Base-by-base conservation (phyloP, 2,329 filamentous ascomycete genomes). In the Neonectria hederae region DNA sequence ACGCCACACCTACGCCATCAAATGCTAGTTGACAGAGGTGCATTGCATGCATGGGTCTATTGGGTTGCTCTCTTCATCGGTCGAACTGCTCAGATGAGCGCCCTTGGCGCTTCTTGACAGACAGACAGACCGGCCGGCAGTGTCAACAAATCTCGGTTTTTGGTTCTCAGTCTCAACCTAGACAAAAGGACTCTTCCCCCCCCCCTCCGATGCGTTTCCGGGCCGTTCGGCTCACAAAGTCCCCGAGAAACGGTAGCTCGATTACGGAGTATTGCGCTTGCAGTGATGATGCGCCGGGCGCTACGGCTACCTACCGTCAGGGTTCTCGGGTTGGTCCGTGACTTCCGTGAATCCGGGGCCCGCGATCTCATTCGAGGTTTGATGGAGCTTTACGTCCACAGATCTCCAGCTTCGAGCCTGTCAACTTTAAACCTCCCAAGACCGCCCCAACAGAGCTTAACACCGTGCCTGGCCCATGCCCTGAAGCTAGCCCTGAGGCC, bases 271-370 rank as follows among this genome's bases (percentile, higher is more conserved):
- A 14, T n/a, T 48, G 45, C 45, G 28, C 10, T 32, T 2, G 28
- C 11, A 22, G 48, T 3, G 26, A 19, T 2, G 13, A 11, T 11
- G 30, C 3, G 10, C 48, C n/a, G 26, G 38, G n/a, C 17, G 38
- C 38, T 42, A 38, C n/a, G 10, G n/a, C n/a, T 21, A 35, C 13
- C n/a, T n/a, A 69, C 62, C 43, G 59, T 64, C 70, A 72, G 65
- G 71, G 69, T 70, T 62, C 71, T 63, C 59, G 30, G 35, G 51
- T 58, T 72, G 62, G 69, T 28, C 69, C 71, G 62, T 38, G 35
- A n/a, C 35, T 38, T 17, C 32, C 14, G 35, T 61, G 68, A 65
- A 69, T 57, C 66, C 56, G 68, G 69, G 66, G 68, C 51, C 69
- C 62, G 62, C 71, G 67, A 73, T 71, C 62, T 30, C 17, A 19